A percentile compares a stretch with the other conserved stretches of the same genome.
phyloP scores from a whole-genome alignment of 1,284 basidiomycete species.

The Tilletia caries region DNA sequence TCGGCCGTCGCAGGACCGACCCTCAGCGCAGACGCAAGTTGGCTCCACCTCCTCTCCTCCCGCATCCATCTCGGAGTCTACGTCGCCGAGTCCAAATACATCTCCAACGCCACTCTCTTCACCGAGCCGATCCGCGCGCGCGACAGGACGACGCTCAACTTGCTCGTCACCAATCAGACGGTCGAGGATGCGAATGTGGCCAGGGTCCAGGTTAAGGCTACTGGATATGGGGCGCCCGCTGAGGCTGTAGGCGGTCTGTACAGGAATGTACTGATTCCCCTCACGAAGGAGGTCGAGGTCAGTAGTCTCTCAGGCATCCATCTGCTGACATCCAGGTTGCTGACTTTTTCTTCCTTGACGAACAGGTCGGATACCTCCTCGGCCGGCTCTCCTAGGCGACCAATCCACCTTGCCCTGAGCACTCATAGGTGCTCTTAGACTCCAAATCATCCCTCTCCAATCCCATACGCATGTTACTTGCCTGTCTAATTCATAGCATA shows the following conservation, averaged over 20 bases:
- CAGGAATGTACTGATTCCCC: background rate
- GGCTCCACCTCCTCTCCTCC: background rate
- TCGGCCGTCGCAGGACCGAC: background rate
- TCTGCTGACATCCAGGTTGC: background rate
- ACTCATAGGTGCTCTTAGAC: no score
- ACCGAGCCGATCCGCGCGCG: background rate
- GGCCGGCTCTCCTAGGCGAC: background rate
- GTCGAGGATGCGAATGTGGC: background rate
- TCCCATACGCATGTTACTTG: no score
- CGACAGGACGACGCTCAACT: background rate
- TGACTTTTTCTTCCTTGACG: background rate
- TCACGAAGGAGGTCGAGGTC: conserved; percentile 4
- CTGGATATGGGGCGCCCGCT: background rate
- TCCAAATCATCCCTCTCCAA: no score
- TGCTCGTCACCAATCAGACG: background rate
- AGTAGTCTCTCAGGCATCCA: background rate
- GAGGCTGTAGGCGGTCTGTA: background rate
- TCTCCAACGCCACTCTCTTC: background rate
- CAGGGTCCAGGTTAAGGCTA: background rate
- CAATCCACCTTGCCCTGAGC: no score
- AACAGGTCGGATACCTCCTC: background rate
- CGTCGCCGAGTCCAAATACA: background rate
- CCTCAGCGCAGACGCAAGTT: background rate
- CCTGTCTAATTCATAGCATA: no score
- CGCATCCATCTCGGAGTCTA: background rate